These are phyloP conservation scores for Starmerella geochares DNA, from an alignment of 805 yeast species.

Conservation along the genomic window DNA sequence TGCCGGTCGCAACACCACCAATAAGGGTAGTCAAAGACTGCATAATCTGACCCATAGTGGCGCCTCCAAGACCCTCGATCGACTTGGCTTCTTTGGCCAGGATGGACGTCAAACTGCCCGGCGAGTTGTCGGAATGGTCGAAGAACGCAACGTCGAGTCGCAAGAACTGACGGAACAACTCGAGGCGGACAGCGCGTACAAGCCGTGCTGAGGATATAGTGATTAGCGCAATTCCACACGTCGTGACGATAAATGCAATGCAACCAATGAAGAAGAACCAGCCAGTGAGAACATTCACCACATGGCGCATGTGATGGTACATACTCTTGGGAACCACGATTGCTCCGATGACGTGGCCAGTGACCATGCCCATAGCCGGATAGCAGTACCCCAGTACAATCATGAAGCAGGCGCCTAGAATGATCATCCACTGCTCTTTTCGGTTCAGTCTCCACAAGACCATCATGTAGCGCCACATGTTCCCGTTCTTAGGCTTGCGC, in stretches of 20 bases:
- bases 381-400: conserved; percentile 33
- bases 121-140: conserved; percentile 32
- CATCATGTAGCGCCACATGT: conserved; percentile 8
- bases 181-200: conserved; percentile 31
- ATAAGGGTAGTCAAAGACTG: conserved; percentile 33
- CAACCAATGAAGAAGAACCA: conserved; percentile 33
- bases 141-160: conserved; percentile 34
- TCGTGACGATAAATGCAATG: conserved; percentile 26
- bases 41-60: conserved; percentile 35
- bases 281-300: conserved; percentile 31
- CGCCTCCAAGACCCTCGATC: conserved; percentile 35
- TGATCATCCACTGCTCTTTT: conserved; percentile 25
- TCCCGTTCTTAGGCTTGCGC: conserved; percentile 12
- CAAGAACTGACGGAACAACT: conserved; percentile 30
- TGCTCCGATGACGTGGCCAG: conserved; percentile 32
- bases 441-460: conserved; percentile 26
- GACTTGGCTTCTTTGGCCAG: conserved; percentile 36
- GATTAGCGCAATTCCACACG: conserved; percentile 24
- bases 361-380: conserved; percentile 33
- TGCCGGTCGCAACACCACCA: conserved; percentile 35
- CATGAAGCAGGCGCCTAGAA: conserved; percentile 27
- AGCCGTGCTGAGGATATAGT: conserved; percentile 29
- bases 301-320: conserved; percentile 31
- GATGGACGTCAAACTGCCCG: conserved; percentile 34
- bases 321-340: conserved; percentile 31